Conservation (phyloP, 768 basidiomycete genomes). For the Mycena alexandri region DNA sequence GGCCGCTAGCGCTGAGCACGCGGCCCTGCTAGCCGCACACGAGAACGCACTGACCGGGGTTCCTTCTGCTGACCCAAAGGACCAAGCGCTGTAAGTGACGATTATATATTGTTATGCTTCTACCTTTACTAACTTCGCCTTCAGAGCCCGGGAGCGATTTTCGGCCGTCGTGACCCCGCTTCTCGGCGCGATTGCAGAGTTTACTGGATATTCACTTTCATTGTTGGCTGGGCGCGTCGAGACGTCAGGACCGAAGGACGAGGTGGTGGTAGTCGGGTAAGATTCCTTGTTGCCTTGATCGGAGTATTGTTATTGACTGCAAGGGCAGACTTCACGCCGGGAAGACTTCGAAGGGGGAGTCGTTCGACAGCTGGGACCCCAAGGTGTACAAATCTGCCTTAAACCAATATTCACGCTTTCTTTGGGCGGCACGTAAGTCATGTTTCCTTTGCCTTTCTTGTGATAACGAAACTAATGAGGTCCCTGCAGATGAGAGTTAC, state of each 20-base stretch:
- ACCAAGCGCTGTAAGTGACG: no score
- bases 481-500: no score
- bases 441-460: no score
- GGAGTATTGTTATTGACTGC: not conserved
- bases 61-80: no score
- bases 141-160: not conserved
- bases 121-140: not conserved
- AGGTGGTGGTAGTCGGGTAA: not conserved
- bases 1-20: no score
- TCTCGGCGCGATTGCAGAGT: not conserved
- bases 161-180: not conserved
- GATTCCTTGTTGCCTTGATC: not conserved
- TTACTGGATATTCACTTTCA: not conserved
- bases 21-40: no score
- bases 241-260: not conserved
- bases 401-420: not conserved
- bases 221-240: not conserved
- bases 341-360: not conserved
- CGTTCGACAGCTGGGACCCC: not conserved
- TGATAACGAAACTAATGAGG: no score
- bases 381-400: not conserved
- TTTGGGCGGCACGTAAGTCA: not conserved
- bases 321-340: not conserved
- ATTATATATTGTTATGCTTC: no score
- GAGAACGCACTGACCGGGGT: no score